Base-by-base conservation (phyloP, 2,329 filamentous ascomycete genomes). In the Neophaeococcomyces aloes region DNA sequence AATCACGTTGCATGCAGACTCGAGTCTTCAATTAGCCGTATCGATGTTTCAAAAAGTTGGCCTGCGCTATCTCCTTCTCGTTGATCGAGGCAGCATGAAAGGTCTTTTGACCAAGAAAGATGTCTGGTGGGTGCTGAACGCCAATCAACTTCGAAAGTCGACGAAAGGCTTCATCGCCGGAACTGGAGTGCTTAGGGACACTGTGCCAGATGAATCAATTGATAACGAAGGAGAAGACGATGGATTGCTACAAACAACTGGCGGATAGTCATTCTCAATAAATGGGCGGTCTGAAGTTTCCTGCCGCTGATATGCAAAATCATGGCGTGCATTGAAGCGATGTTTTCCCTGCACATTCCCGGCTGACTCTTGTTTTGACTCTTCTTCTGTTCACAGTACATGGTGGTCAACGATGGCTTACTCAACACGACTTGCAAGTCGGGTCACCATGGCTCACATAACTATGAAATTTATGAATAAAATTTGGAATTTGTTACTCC, bases 101-200 rank as follows among this genome's bases (percentile, higher is more conserved):
- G 91, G 91, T 0, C 63, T 98, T 37, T 67, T 96, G 53, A 98
- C 91, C 15, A 96, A 96, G 70, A 98, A 98, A 68, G 91, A 98
- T 64, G 81, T 94, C 27, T 96, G 88, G 85, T 88, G 86, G 61
- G 79, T 96, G 30, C 70, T 96, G 35, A 86, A 94, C 59, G 85
- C 82, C 32, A 79, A 78, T 7, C 80, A 82, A 51, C 21, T 35
- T 10, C 30, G 34, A 8, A 42, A 19, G 15, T 35, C 39, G 10
- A 15, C 27, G 8, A 76, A 80, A 40, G 57, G 53, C n/a, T 52
- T 55, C 32, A 35, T 50, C 25, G 47, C 48, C 10, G 47, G 48
- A 25, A 38, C 48, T 31, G 53, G 49, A 36, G 35, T 48, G 10
- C 41, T 53, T 25, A 42, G 48, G 29, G 52, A 49, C 14, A 30